Evolutionary conservation across 768 basidiomycete genomes (phyloP).

Genomic region (Clitopilus passeckerianus): DNA sequence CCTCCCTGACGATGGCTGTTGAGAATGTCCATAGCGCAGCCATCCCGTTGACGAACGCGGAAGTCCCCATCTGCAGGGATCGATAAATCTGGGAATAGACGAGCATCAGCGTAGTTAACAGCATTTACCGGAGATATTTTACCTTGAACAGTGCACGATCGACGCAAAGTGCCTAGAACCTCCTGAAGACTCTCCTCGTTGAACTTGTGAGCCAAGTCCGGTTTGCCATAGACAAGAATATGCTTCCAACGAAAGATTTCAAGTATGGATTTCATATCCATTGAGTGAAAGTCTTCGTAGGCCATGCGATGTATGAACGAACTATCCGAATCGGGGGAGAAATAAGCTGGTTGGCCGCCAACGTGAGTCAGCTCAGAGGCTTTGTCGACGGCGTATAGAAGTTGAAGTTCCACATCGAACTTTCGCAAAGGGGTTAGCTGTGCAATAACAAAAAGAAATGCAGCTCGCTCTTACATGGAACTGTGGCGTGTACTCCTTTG

Average conservation of each 20-base stretch:
- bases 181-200: neutral
- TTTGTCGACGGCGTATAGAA: neutral
- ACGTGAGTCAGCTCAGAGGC: neutral
- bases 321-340: neutral
- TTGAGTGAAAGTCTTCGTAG: neutral
- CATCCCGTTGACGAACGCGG: neutral
- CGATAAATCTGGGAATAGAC: neutral
- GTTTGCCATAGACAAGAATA: neutral
- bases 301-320: neutral
- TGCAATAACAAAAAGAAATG: neutral
- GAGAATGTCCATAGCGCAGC: neutral
- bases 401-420: neutral
- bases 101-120: neutral
- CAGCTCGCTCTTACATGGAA: neutral
- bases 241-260: neutral
- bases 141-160: neutral
- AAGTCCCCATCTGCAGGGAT: neutral
- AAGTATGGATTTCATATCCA: neutral
- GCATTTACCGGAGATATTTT: neutral
- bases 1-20: neutral
- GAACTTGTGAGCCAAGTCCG: neutral
- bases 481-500: neutral
- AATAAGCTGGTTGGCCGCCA: neutral
- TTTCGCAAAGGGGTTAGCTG: neutral
- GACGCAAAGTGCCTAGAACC: neutral